Conservation (phyloP, 208 protist species). For the Trypanosoma platydactyli region DNA sequence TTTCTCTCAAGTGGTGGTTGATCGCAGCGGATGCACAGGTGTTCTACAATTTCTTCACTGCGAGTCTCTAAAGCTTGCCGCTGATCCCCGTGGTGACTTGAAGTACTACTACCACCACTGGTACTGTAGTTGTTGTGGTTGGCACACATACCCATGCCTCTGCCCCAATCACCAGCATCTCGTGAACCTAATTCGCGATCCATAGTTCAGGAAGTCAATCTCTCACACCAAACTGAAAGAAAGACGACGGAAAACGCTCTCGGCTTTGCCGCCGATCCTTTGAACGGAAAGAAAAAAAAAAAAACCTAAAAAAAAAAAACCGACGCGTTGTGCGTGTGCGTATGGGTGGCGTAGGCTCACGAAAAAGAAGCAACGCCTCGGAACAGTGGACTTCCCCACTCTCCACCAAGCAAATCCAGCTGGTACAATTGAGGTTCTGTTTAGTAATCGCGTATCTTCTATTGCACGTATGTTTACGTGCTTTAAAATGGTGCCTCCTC, state of each 20-base stretch:
- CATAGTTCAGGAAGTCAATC: not conserved
- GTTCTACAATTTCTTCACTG: not conserved
- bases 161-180: not conserved
- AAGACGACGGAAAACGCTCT: too few relatives aligned
- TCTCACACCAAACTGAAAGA: too few relatives aligned
- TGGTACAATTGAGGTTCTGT: not conserved
- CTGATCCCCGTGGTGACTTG: not conserved
- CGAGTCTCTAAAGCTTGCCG: not conserved
- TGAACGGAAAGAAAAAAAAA: too few relatives aligned
- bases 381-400: not conserved
- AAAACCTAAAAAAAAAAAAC: conserved; percentile 5
- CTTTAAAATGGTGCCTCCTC: not conserved
- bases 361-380: not conserved
- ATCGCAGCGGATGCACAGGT: not conserved
- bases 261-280: too few relatives aligned
- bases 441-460: not conserved
- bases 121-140: not conserved
- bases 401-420: not conserved
- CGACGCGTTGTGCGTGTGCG: not conserved
- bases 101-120: not conserved
- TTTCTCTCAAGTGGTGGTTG: not conserved
- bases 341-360: not conserved
- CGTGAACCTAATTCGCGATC: not conserved
- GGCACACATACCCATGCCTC: not conserved
- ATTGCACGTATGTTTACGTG: not conserved